Conservation (phyloP, 345 rosid species). For the Durio zibethinus region DNA sequence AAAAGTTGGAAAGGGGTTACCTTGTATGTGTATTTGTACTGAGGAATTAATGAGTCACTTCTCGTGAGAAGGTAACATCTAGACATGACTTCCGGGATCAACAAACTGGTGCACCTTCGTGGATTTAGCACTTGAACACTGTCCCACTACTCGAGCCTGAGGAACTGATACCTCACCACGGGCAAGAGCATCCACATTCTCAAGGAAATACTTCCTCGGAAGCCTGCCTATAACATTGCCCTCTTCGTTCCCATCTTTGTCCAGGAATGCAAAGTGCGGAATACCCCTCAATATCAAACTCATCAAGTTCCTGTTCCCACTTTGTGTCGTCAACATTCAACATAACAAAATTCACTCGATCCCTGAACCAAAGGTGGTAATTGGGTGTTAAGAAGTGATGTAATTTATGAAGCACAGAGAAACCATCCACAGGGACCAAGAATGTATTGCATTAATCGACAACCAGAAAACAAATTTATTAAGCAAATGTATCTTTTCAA, state of each 20-base stretch:
- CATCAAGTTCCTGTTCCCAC: slow-evolving; percentile 97
- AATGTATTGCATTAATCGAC: neutral
- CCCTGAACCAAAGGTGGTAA: slow-evolving; percentile 37
- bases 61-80: slow-evolving; percentile 20
- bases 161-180: slow-evolving; percentile 68
- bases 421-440: neutral
- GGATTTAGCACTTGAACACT: slow-evolving; percentile 66
- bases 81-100: slow-evolving; percentile 93
- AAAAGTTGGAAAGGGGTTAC: neutral
- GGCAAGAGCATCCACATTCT: slow-evolving; percentile 83
- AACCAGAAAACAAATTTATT: neutral
- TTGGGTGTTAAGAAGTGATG: neutral
- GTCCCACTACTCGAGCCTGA: slow-evolving; percentile 84
- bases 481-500: neutral
- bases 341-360: slow-evolving; percentile 92
- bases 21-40: neutral
- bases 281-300: slow-evolving; percentile 99
- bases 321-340: slow-evolving; percentile 91
- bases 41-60: neutral
- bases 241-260: slow-evolving; percentile 82
- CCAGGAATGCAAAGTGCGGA: slow-evolving; percentile 88
- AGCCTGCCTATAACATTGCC: slow-evolving; percentile 92
- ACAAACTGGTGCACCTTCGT: slow-evolving; percentile 67
- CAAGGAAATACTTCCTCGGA: slow-evolving; percentile 68
- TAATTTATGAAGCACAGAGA: neutral